Base-by-base conservation (phyloP, 1,139 yeast species). In the Suhomyces coccinellae region DNA sequence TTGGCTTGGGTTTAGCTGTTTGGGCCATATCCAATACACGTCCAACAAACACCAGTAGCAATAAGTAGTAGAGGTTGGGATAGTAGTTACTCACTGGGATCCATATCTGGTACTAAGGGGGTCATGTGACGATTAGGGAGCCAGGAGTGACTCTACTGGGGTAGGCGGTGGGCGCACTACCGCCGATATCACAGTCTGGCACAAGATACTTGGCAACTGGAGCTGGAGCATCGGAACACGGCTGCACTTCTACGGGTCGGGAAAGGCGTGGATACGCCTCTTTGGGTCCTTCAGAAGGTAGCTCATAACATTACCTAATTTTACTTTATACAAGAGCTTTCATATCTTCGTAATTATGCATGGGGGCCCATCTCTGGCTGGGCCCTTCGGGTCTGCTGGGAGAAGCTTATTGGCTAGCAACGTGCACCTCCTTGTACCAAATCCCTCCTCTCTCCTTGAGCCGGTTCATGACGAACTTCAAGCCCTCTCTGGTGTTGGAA, bases 401-500 rank as follows among this genome's bases (percentile, higher is more conserved):
- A 20, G 14, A 14, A 13, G 24, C 14, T 20, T 33, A 42, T 34
- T 33, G 41, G 28, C 38, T 42, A 17, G 36, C 37, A 29, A 15
- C 30, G 13, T 40, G 32, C 10, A 39, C 35, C 32, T 47, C 50
- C 28, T 37, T 42, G 39, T 45, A 45, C 47, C 48, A 49, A 28
- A 47, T 41, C 10, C 50, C 52, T 1, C 49, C 51, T 32, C 47
- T 58, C 43, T 60, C 58, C 49, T 66, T 62, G 45, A 71, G 57
- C 42, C 62, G 61, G 54, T 82, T 82, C 90, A 91, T 86, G 17
- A 89, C 97, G 62, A 78, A 81, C 40, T 79, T 72, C 77, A 91
- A 78, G 2, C 97, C 97, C 47, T 79, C 72, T 48, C 89, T 75
- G 16, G 93, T 82, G 52, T 80, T 80, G 46, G 68, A 71, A 51